Evolutionary conservation across 345 rosid genomes (phyloP).

Genomic region (Angophora floribunda): DNA sequence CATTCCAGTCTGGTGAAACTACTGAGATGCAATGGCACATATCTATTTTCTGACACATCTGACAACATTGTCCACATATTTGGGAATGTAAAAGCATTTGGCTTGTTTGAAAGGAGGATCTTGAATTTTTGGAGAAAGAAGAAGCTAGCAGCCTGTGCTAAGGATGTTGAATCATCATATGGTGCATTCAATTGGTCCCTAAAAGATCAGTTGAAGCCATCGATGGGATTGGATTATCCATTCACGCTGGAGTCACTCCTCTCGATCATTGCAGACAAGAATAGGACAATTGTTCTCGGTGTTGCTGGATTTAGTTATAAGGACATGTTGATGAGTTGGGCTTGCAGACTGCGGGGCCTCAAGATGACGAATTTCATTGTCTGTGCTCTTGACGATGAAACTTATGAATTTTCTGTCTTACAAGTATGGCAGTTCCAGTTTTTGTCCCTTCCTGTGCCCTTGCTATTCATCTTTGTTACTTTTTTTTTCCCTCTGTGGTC

Average conservation of each 20-base stretch:
- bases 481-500: not conserved
- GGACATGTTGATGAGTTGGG: constrained; percentile 98
- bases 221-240: constrained; percentile 26
- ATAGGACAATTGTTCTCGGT: constrained; percentile 61
- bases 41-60: constrained; percentile 25
- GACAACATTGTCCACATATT: constrained; percentile 9
- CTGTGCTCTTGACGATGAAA: constrained; percentile 83
- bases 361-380: constrained; percentile 63
- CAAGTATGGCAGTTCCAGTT: constrained; percentile 34
- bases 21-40: constrained; percentile 38
- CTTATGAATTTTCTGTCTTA: constrained; percentile 56
- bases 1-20: constrained; percentile 39
- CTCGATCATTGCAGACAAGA: constrained; percentile 48
- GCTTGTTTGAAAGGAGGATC: constrained; percentile 16
- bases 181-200: constrained; percentile 14
- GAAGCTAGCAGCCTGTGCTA: constrained; percentile 37
- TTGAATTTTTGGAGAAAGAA: constrained; percentile 22
- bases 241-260: constrained; percentile 67
- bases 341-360: constrained; percentile 75
- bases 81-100: constrained; percentile 2
- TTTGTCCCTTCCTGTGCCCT: not conserved
- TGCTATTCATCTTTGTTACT: not conserved
- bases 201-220: constrained; percentile 18
- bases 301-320: constrained; percentile 89
- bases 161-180: constrained; percentile 13